Evolutionary conservation across 2,329 filamentous ascomycete genomes (phyloP).

Genomic region (Diplodia mutila): DNA sequence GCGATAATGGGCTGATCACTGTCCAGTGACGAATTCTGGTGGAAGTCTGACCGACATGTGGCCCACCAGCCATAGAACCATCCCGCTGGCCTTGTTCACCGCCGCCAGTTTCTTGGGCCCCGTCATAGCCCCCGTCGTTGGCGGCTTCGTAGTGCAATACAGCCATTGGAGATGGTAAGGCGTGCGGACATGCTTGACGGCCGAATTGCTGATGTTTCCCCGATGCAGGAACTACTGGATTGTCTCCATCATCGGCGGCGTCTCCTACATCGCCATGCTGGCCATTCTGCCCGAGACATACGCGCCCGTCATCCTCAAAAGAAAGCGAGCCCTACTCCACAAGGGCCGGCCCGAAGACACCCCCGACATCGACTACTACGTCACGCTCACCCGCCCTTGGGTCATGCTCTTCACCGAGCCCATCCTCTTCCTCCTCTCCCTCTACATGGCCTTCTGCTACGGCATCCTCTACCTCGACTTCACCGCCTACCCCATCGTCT

Average conservation of each 20-base stretch:
- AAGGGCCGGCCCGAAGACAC: not conserved
- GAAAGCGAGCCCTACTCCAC: not conserved
- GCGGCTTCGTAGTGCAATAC: constrained; percentile 56
- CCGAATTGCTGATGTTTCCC: constrained; percentile 24
- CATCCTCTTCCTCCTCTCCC: constrained; percentile 65
- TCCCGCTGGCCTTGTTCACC: constrained; percentile 60
- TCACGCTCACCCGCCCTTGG: constrained; percentile 29
- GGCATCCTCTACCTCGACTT: constrained; percentile 89
- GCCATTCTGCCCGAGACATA: constrained; percentile 71
- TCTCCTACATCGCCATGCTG: constrained; percentile 31
- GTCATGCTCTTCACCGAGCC: constrained; percentile 67
- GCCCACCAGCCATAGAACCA: constrained; percentile 81
- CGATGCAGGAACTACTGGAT: constrained; percentile 65
- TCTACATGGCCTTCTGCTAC: constrained; percentile 72
- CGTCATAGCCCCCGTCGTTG: constrained; percentile 51
- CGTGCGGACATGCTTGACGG: constrained; percentile 29
- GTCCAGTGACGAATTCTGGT: constrained; percentile 25
- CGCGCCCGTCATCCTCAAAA: constrained; percentile 53
- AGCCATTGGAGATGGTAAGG: constrained; percentile 64
- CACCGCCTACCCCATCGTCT: constrained; percentile 86
- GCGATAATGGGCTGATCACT: too few species aligned
- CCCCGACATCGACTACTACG: constrained; percentile 25
- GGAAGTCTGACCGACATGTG: constrained; percentile 68
- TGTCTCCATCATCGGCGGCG: constrained; percentile 71
- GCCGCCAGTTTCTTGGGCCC: constrained; percentile 55